Evolutionary conservation across 129 eudicot genomes (phyloP).

Genomic region (carrot (Daucus carota)): DNA sequence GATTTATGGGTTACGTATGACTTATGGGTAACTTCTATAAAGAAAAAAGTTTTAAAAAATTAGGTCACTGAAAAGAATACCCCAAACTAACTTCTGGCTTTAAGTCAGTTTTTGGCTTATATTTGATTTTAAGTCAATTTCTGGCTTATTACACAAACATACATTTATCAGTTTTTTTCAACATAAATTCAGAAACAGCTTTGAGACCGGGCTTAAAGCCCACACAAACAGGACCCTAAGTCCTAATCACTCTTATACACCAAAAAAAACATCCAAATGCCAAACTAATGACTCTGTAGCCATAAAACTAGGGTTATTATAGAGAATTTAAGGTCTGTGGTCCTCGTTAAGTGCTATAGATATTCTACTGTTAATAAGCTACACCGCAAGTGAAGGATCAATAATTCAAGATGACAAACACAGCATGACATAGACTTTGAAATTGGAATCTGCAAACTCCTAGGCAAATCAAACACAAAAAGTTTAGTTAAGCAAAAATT

Average conservation of each 20-base stretch:
- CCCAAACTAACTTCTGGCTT: too few relatives aligned
- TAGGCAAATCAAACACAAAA: not conserved
- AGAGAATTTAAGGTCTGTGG: not conserved
- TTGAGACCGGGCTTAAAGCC: too few relatives aligned
- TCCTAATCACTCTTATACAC: not conserved
- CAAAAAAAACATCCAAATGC: not conserved
- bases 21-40: too few relatives aligned
- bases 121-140: too few relatives aligned
- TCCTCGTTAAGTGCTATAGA: not conserved
- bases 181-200: too few relatives aligned
- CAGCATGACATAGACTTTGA: not conserved
- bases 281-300: not conserved
- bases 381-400: not conserved
- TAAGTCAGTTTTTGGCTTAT: too few relatives aligned
- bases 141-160: too few relatives aligned
- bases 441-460: not conserved
- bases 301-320: not conserved
- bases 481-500: not conserved
- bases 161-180: too few relatives aligned
- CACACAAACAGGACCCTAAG: too few relatives aligned
- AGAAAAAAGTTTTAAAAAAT: too few relatives aligned
- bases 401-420: not conserved
- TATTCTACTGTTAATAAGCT: not conserved
- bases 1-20: too few relatives aligned
- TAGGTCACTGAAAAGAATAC: too few relatives aligned